Percentiles rank a stretch among this genome's conserved stretches.
Conservation (phyloP, 768 basidiomycete genomes). For the Suillus subluteus region DNA sequence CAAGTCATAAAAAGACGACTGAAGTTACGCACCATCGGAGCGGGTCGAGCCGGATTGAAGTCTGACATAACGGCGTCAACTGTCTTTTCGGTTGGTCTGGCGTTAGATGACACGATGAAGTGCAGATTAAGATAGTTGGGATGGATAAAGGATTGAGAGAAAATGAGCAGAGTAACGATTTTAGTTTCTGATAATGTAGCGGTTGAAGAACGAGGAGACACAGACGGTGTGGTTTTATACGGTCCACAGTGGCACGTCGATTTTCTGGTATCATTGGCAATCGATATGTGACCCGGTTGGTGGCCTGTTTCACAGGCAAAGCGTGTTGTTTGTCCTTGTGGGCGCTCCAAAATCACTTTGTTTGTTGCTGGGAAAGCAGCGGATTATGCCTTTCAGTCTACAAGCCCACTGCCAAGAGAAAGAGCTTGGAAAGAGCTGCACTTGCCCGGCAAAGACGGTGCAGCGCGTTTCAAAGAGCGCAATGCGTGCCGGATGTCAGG, state of each 20-base stretch:
- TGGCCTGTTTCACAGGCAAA: slow-evolving; percentile 28
- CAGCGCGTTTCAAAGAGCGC: slow-evolving; percentile 15
- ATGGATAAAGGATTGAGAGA: slow-evolving; percentile 9
- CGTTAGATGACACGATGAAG: not conserved
- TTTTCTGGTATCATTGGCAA: slow-evolving; percentile 32
- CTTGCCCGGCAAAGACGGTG: slow-evolving; percentile 15
- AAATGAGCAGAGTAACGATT: not conserved
- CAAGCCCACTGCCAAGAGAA: not conserved
- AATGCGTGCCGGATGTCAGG: not conserved
- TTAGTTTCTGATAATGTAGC: slow-evolving; percentile 3
- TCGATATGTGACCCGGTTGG: slow-evolving; percentile 31
- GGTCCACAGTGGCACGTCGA: slow-evolving; percentile 32
- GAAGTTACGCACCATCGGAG: not conserved
- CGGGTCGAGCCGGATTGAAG: not conserved
- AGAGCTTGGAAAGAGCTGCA: slow-evolving; percentile 6
- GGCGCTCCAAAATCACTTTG: slow-evolving; percentile 36
- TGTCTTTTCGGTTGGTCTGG: not conserved
- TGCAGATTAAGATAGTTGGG: slow-evolving; percentile 2
- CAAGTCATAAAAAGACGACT: not conserved
- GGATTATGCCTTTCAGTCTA: slow-evolving; percentile 14
- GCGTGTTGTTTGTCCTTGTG: slow-evolving; percentile 52
- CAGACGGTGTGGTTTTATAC: slow-evolving; percentile 30
- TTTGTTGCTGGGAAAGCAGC: slow-evolving; percentile 34
- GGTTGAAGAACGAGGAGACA: slow-evolving; percentile 4
- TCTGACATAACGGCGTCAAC: not conserved